phyloP scores from a whole-genome alignment of 768 basidiomycete species.

The Chalciporus pseudorubinellus region DNA sequence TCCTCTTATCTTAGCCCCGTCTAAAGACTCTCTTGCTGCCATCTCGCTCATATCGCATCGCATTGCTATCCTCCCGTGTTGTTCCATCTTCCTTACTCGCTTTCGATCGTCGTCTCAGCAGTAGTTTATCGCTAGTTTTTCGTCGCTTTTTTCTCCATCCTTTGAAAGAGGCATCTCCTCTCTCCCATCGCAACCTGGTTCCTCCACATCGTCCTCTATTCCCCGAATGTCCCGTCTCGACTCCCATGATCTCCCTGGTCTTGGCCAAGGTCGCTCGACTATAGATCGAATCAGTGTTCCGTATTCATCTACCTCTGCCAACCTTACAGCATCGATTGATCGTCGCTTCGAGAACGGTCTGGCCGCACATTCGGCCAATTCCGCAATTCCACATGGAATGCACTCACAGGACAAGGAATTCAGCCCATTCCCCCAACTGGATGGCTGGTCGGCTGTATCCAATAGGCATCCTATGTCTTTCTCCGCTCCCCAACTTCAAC shows the following conservation, averaged over 20 bases:
- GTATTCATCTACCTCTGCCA: slow-evolving; percentile 8
- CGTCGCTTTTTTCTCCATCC: slow-evolving; percentile 24
- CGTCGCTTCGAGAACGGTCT: slow-evolving; percentile 18
- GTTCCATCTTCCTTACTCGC: slow-evolving; percentile 21
- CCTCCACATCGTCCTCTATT: not conserved
- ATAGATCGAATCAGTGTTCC: slow-evolving; percentile 25
- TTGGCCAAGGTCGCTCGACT: slow-evolving; percentile 25
- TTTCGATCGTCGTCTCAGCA: slow-evolving; percentile 26
- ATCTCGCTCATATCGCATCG: slow-evolving; percentile 32
- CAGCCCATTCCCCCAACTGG: slow-evolving; percentile 22
- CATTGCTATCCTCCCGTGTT: slow-evolving; percentile 32
- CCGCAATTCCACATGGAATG: slow-evolving; percentile 37
- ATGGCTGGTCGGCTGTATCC: slow-evolving; percentile 33
- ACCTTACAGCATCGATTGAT: slow-evolving; percentile 18
- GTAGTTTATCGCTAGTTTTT: slow-evolving; percentile 28
- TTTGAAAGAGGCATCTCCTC: slow-evolving; percentile 18
- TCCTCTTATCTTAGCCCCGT: slow-evolving; percentile 31
- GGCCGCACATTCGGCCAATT: slow-evolving; percentile 16
- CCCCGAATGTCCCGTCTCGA: slow-evolving; percentile 45
- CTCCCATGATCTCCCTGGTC: slow-evolving; percentile 39
- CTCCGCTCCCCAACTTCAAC: slow-evolving; percentile 22
- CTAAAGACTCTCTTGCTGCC: slow-evolving; percentile 29
- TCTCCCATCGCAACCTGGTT: slow-evolving; percentile 4
- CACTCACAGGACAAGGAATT: slow-evolving; percentile 38
- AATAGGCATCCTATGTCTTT: slow-evolving; percentile 34